Base-by-base conservation (phyloP, 768 basidiomycete species). In the Suillus alpinus region DNA sequence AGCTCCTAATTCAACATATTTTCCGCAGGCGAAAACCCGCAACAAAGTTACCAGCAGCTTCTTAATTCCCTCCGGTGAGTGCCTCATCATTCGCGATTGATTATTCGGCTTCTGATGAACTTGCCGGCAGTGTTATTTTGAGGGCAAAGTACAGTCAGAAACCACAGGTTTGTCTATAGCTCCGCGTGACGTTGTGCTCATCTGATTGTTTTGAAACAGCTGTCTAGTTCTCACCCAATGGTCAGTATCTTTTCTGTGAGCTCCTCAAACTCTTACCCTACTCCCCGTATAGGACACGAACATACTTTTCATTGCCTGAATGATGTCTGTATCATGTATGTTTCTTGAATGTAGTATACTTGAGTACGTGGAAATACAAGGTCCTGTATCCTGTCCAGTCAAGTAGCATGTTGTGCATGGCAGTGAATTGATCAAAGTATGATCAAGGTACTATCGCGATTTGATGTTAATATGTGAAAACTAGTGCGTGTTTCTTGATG, bases 31-130 rank as follows among this genome's bases (percentile, higher is more conserved):
- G 74, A 71, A 65, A 81, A 82, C 61, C 72, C 78, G 2, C 72
- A 80, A 62, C 85, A 82, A 65, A 84, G 79, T 58, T 86, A 85
- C 52, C 77, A 76, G 60, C 78, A 82, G 62, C 76, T 86, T 9
- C 77, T 86, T 23, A 53, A 66, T 46, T 73, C 68, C 7, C 67
- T 83, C 47, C 77, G 86, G 82, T 82, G 50, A 60, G 73, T 51
- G 6, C 18, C 18, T 9, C 8, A 53, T 36, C 8, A 16, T 55
- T 55, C 3, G 3, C 9, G 23, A 55, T 37, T 2, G 5, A 20
- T 37, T 26, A 23, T 16, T 8, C 3, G 36, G 6, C 37, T 26
- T 26, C 36, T 55, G 26, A 55, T 39, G 14, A 39, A 26, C 37
- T 10, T 9, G 9, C 16, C 46, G 4, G 20, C 39, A 82, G 80